Evolutionary conservation across 176 grass and related monocot genomes (phyloP), one percentile per base, ranked within the genome.

Genomic region (maize (Zea mays)): DNA sequence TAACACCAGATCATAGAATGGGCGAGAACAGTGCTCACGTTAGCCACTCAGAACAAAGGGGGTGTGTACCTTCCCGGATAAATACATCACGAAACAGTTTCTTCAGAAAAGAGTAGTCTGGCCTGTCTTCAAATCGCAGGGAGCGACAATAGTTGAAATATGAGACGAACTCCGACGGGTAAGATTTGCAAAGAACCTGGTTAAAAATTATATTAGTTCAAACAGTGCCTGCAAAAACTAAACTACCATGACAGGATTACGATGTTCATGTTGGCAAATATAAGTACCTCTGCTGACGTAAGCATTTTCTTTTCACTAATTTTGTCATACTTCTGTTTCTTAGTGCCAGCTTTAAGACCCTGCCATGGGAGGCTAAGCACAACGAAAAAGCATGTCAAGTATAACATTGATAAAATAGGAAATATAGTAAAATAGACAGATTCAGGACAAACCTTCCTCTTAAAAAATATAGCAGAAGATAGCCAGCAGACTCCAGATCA

Each of bases 231-330:
- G 41, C 70, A 59, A 35, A n/a, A n/a, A n/a, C n/a, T n/a, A 17
- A 60, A 50, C 47, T 75, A 72, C 17, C 57, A 56, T 40, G 35
- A 64, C 54, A 74, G 10, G 65, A 79, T 58, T 36, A 71, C 21
- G 62, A n/a, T n/a, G n/a, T n/a, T n/a, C n/a, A 81, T 57, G 58
- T 74, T 58, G 11, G 62, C 42, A 82, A 70, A 35, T 63, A 57
- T 27, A 62, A 88, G 41, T 91, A 97, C 94, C 88, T 97, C 88
- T 40, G 92, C 78, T 67, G 91, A 89, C 74, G 94, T 97, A 79
- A 97, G 89, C 88, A 93, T 93, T 89, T 97, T 97, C 84, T 97
- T 97, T 87, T 97, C 94, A 79, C 91, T 97, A 80, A 97, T 97
- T 87, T 84, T 91, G 56, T 97, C 94, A 75, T 93, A 91, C 77